Base-by-base conservation (phyloP, 495 filamentous ascomycete species). In the Pseudevernia furfuracea region DNA sequence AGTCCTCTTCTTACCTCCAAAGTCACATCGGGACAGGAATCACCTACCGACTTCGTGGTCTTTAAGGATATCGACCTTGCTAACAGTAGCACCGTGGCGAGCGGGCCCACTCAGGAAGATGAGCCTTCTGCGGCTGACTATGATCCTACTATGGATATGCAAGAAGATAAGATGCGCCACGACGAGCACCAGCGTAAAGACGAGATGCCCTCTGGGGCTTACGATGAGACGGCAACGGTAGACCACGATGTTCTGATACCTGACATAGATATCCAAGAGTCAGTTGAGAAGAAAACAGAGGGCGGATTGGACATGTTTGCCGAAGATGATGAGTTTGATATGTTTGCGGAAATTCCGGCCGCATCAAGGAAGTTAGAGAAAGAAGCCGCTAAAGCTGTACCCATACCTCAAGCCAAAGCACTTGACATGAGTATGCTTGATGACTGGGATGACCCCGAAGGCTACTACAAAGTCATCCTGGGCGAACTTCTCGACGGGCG, bases 251-350 rank as follows among this genome's bases (percentile, higher is more conserved):
- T 85, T 59, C 74, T 86, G 15, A 70, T 84, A 23, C 82, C 82
- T 19, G 60, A 77, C 60, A 71, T 79, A 5, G 69, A 73, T 25
- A 67, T 69, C 69, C 63, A 74, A 67, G 70, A 80, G 60, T 69
- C 72, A 37, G 68, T 71, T 49, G 71, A 71, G 55, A 70, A 73
- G 59, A 80, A 72, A 63, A 68, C 74, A 36, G 81, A 77, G 59
- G 82, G 84, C 62, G 83, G 90, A 17, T 92, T 92, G 74, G 95
- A 98, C 73, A 98, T 97, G 93, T 97, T 97, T 74, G 91, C 90
- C 23, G 90, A 94, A 49, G 89, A 91, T 61, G 89, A 91, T 64
- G 88, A 88, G 60, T 89, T 95, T 64, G 89, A 94, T 72, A 92
- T 95, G 81, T 95, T 95, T 75, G 90, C 86, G 10, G 85, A 85